Conservation (phyloP, 2,329 filamentous ascomycete genomes). For the Hirsutella thompsonii region DNA sequence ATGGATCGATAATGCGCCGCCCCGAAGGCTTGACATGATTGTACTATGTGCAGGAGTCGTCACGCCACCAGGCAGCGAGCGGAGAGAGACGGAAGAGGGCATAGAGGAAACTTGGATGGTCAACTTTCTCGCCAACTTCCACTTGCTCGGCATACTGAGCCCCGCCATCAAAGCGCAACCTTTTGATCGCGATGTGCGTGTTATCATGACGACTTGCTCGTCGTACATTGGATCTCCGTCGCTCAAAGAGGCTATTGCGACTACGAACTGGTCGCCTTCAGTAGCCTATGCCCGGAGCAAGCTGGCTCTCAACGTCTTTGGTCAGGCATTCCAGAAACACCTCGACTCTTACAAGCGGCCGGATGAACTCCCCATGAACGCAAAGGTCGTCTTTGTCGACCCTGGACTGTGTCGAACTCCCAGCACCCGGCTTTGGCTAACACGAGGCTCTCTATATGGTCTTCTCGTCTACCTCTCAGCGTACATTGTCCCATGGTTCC, state of each 20-base stretch:
- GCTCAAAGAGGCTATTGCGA: constrained; percentile 37
- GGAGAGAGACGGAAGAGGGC: constrained; percentile 58
- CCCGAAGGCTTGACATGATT: constrained; percentile 79
- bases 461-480: constrained; percentile 62
- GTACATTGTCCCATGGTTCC: constrained; percentile 74
- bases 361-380: constrained; percentile 69
- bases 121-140: constrained; percentile 93
- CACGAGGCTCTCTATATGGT: constrained; percentile 70
- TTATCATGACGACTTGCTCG: constrained; percentile 77
- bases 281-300: constrained; percentile 53
- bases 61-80: constrained; percentile 51
- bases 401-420: constrained; percentile 77
- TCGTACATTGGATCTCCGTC: constrained; percentile 72
- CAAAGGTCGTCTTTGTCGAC: constrained; percentile 76
- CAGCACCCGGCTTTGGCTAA: constrained; percentile 77
- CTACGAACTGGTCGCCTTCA: constrained; percentile 39
- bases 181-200: constrained; percentile 80
- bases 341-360: constrained; percentile 73
- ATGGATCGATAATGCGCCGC: constrained; percentile 94
- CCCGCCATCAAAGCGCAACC: constrained; percentile 86
- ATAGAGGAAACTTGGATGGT: constrained; percentile 86
- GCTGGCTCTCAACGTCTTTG: constrained; percentile 81
- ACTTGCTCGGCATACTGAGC: constrained; percentile 80
- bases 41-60: constrained; percentile 74
- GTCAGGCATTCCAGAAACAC: constrained; percentile 83